These are phyloP conservation scores for Wickerhamomyces canadensis DNA, from an alignment of 805 yeast species.

Conservation along the genomic window DNA sequence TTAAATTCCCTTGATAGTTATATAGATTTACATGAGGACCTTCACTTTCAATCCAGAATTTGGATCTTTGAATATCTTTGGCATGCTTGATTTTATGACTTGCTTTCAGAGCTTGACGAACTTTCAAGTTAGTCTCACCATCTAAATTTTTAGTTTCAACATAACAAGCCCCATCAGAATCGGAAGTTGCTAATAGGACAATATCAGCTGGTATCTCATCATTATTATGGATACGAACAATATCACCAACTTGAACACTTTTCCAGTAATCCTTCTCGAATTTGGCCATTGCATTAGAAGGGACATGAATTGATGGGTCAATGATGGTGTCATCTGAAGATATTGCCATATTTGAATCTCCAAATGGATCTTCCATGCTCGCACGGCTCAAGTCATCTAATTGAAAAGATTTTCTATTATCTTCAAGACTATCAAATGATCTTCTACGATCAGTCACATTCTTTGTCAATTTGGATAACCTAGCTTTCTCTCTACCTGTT, in stretches of 20 bases:
- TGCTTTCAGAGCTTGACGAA: constrained; percentile 62
- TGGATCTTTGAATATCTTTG: constrained; percentile 40
- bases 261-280: constrained; percentile 49
- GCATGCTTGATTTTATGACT: constrained; percentile 42
- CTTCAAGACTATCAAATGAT: constrained; percentile 1
- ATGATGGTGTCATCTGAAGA: neutral
- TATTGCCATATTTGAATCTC: neutral
- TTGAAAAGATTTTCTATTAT: constrained; percentile 3
- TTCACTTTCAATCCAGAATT: constrained; percentile 67
- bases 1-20: constrained; percentile 65
- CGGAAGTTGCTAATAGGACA: constrained; percentile 58
- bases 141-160: constrained; percentile 79
- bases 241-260: constrained; percentile 66
- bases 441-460: constrained; percentile 3
- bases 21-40: constrained; percentile 77
- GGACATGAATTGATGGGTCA: constrained; percentile 1
- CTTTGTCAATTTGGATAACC: constrained; percentile 6
- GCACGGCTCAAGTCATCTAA: neutral
- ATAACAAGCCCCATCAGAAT: constrained; percentile 59
- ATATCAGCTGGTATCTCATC: constrained; percentile 81
- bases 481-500: constrained; percentile 15
- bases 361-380: constrained; percentile 1
- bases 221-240: constrained; percentile 61
- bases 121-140: constrained; percentile 74
- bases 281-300: constrained; percentile 11